phyloP scores from a whole-genome alignment of 2,329 filamentous ascomycete genomes.

The Hysterium pulicare region DNA sequence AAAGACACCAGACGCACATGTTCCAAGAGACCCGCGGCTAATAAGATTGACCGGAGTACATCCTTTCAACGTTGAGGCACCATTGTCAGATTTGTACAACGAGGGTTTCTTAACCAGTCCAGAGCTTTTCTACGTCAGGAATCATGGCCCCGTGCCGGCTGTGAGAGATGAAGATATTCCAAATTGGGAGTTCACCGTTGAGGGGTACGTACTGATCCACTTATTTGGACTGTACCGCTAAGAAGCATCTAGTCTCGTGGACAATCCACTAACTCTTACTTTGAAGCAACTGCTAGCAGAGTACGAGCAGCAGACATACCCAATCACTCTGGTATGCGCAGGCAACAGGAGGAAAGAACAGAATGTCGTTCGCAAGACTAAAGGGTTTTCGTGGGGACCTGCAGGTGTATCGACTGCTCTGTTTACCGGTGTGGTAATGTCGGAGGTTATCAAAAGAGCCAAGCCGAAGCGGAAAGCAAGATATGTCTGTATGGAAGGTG shows the following conservation, averaged over 20 bases:
- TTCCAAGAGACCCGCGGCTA: conserved; percentile 73
- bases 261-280: conserved; percentile 68
- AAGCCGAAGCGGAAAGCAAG: conserved; percentile 66
- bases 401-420: conserved; percentile 83
- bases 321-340: conserved; percentile 85
- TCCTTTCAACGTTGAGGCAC: conserved; percentile 87
- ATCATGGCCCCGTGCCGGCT: conserved; percentile 78
- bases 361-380: conserved; percentile 84
- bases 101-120: conserved; percentile 82
- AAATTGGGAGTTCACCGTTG: conserved; percentile 78
- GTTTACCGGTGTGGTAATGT: conserved; percentile 78
- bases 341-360: conserved; percentile 92
- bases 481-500: conserved; percentile 89
- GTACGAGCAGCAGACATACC: conserved; percentile 79
- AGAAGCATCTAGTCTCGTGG: conserved; percentile 58
- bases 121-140: conserved; percentile 86
- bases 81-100: conserved; percentile 72
- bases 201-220: conserved; percentile 52
- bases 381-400: conserved; percentile 91
- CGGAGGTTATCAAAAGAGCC: conserved; percentile 66
- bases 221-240: conserved; percentile 3
- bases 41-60: conserved; percentile 86
- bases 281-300: conserved; percentile 68
- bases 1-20: conserved; percentile 79
- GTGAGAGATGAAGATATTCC: conserved; percentile 69